Evolutionary conservation across 192 early-diverging fungal species (phyloP).

Genomic region (Powellomyces hirtus): DNA sequence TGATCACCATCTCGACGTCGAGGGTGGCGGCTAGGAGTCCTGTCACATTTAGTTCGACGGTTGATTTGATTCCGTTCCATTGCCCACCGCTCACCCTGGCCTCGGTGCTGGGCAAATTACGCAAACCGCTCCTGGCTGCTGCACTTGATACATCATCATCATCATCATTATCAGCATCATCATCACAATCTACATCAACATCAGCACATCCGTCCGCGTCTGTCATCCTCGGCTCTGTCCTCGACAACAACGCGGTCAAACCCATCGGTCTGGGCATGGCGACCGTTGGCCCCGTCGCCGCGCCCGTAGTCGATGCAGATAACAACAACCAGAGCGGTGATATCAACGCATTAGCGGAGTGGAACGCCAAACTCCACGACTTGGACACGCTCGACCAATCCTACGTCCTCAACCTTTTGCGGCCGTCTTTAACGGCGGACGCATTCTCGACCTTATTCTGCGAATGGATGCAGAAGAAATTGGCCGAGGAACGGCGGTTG

Average conservation of each 20-base stretch:
- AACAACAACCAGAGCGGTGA: background rate
- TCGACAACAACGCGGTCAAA: constrained; percentile 3
- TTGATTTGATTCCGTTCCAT: constrained; percentile 10
- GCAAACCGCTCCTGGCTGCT: background rate
- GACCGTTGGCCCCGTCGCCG: background rate
- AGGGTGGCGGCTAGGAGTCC: background rate
- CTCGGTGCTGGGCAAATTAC: constrained; percentile 15
- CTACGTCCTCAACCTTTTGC: background rate
- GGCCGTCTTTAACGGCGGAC: background rate
- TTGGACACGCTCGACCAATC: background rate
- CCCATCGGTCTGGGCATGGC: constrained; percentile 21
- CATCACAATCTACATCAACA: too few relatives aligned
- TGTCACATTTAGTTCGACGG: constrained; percentile 3
- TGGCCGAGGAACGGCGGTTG: background rate
- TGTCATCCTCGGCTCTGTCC: background rate
- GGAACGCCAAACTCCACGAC: background rate
- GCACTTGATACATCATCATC: background rate
- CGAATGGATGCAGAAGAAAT: constrained; percentile 23
- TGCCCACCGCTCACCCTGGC: constrained; percentile 20
- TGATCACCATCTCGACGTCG: constrained; percentile 6
- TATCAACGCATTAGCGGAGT: background rate
- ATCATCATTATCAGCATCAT: too few relatives aligned
- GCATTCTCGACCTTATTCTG: constrained; percentile 4
- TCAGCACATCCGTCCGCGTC: too few relatives aligned
- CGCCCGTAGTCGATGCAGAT: background rate